phyloP scores from a whole-genome alignment of 2,329 filamentous ascomycete genomes.

The Sporothrix protearum region DNA sequence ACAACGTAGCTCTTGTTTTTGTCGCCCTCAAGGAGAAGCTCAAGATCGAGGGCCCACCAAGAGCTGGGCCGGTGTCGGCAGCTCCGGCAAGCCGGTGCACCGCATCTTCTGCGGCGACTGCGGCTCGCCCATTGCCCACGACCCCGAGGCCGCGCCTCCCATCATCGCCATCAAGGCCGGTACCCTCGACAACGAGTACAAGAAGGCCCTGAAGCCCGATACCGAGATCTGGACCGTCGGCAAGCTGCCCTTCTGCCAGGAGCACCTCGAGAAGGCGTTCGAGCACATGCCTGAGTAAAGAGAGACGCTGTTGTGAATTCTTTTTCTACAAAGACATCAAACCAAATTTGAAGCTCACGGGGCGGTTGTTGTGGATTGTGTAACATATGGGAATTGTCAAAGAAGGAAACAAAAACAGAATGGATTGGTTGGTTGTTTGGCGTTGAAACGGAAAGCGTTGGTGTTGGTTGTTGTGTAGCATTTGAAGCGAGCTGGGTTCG shows the following conservation, averaged over 20 bases:
- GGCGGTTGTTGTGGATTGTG: background rate
- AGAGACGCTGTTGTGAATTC: too few species aligned
- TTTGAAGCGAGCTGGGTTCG: background rate
- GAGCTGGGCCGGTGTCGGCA: constrained; percentile 58
- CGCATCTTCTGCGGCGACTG: constrained; percentile 68
- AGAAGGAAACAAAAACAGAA: background rate
- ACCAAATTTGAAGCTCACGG: background rate
- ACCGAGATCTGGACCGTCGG: constrained; percentile 67
- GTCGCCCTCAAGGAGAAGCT: constrained; percentile 65
- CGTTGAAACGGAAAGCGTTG: constrained; percentile 13
- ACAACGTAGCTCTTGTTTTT: constrained; percentile 55
- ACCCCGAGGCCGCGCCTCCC: constrained; percentile 64
- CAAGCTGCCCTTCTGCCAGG: constrained; percentile 68
- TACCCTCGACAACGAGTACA: constrained; percentile 59
- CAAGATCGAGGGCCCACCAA: constrained; percentile 60
- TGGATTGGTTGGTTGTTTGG: background rate
- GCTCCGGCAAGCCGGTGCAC: constrained; percentile 61
- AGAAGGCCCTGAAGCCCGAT: constrained; percentile 65
- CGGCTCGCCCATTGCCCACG: constrained; percentile 66
- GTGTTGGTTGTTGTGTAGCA: background rate
- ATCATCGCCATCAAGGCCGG: constrained; percentile 69
- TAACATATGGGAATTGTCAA: constrained; percentile 8
- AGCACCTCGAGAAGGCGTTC: constrained; percentile 61
- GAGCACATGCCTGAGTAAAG: constrained; percentile 59
- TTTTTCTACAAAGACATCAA: background rate